Evolutionary conservation across 2,329 filamentous ascomycete species (phyloP).

Genomic region (Beauveria sp.): DNA sequence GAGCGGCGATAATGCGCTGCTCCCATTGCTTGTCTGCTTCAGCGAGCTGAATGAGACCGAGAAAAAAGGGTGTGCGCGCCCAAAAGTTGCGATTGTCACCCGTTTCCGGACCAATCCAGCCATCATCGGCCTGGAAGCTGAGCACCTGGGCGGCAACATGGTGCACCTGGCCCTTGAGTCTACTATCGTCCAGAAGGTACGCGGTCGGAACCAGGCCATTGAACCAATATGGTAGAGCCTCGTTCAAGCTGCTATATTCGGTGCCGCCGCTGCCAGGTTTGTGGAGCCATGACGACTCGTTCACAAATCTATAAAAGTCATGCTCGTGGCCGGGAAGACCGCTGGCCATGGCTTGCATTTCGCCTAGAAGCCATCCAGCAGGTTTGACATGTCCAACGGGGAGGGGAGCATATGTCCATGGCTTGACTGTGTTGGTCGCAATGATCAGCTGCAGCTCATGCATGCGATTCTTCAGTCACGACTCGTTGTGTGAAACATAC

Average conservation of each 20-base stretch:
- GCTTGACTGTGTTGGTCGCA: slow-evolving; percentile 4
- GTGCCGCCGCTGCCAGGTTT: slow-evolving; percentile 27
- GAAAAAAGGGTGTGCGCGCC: slow-evolving; percentile 24
- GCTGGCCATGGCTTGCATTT: slow-evolving; percentile 39
- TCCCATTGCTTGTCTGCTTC: slow-evolving; percentile 23
- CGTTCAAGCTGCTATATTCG: slow-evolving; percentile 49
- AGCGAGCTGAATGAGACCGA: slow-evolving; percentile 26
- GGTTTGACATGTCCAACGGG: slow-evolving; percentile 43
- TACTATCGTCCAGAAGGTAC: slow-evolving; percentile 37
- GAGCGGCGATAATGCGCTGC: slow-evolving; percentile 13
- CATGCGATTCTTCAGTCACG: background rate
- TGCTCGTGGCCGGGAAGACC: slow-evolving; percentile 45
- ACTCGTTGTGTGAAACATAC: background rate
- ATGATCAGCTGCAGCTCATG: background rate
- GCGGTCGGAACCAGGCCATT: slow-evolving; percentile 51
- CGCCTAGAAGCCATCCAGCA: slow-evolving; percentile 42
- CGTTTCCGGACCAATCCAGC: slow-evolving; percentile 42
- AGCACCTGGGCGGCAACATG: slow-evolving; percentile 31
- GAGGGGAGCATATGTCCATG: slow-evolving; percentile 18
- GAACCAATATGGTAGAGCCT: slow-evolving; percentile 53
- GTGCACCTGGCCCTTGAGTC: slow-evolving; percentile 36
- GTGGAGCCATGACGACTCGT: slow-evolving; percentile 38
- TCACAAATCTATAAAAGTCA: slow-evolving; percentile 48
- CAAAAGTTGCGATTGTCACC: slow-evolving; percentile 22
- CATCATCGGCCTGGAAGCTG: slow-evolving; percentile 33